Percentiles rank a stretch among this genome's conserved stretches.
Evolutionary conservation across 176 grass and related monocot species (phyloP).

Genomic region (Otatea glauca): DNA sequence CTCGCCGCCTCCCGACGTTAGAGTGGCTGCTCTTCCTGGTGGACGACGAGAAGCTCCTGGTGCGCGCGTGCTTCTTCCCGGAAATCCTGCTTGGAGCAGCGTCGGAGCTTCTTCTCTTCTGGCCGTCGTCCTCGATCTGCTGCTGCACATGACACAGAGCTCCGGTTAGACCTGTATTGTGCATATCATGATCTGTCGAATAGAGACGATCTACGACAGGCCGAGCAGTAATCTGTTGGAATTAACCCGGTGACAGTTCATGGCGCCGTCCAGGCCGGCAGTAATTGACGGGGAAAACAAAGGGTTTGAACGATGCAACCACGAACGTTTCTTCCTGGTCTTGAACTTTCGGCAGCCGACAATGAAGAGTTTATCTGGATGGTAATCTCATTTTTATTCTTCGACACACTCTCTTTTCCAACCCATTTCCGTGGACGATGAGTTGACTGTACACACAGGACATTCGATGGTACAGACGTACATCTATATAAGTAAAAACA

Average conservation of each 20-base stretch:
- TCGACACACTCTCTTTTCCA: not conserved
- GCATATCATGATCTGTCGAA: not conserved
- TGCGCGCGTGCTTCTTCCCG: slow-evolving; percentile 50
- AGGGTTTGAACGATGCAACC: not conserved
- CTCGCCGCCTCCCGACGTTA: slow-evolving; percentile 17
- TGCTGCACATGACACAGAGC: slow-evolving; percentile 8
- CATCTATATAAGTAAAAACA: no score
- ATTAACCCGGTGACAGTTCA: not conserved
- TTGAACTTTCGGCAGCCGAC: slow-evolving; percentile 25
- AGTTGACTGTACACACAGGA: not conserved
- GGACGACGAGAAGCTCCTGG: slow-evolving; percentile 51
- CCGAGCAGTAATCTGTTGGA: not conserved
- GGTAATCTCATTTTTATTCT: not conserved
- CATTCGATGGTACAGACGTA: not conserved
- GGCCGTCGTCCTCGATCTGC: slow-evolving; percentile 15
- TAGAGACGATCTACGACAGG: not conserved
- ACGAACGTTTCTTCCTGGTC: not conserved
- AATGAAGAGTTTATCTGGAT: not conserved
- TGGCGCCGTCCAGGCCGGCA: not conserved
- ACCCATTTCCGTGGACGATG: not conserved
- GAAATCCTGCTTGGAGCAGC: slow-evolving; percentile 45
- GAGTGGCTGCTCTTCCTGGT: slow-evolving; percentile 1
- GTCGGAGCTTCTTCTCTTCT: slow-evolving; percentile 51
- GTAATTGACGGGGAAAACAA: not conserved
- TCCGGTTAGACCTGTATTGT: not conserved